phyloP scores from a whole-genome alignment of 176 grass and related monocot species.

The sorghum (Sorghum bicolor) region DNA sequence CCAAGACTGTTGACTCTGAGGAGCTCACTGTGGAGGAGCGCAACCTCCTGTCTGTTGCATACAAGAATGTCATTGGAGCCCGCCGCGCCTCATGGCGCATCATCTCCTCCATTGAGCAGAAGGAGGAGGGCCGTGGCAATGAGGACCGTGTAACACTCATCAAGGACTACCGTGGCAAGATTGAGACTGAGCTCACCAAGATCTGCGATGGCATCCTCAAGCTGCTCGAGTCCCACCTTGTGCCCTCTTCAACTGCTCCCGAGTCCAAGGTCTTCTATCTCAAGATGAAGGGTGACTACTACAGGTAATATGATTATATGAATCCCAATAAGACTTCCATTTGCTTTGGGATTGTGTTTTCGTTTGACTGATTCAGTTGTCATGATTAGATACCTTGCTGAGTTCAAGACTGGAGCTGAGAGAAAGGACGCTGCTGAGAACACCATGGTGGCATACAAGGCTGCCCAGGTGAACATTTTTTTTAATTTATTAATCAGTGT shows the following conservation, averaged over 20 bases:
- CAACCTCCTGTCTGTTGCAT: conserved; percentile 84
- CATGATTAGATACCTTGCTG: conserved; percentile 78
- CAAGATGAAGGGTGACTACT: conserved; percentile 97
- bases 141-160: conserved; percentile 66
- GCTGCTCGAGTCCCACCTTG: conserved; percentile 75
- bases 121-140: conserved; percentile 81
- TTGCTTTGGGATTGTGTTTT: not conserved
- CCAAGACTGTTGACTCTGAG: conserved; percentile 58
- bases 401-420: conserved; percentile 73
- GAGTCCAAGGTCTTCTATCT: conserved; percentile 97
- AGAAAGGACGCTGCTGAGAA: conserved; percentile 81
- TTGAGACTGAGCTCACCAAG: conserved; percentile 73
- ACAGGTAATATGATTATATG: conserved; percentile 50
- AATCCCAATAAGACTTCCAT: not conserved
- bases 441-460: conserved; percentile 77
- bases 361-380: conserved; percentile 25
- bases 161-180: conserved; percentile 75
- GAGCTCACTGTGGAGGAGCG: conserved; percentile 86
- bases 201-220: conserved; percentile 79
- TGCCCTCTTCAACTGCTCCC: conserved; percentile 61
- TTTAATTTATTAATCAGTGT: not conserved
- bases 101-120: conserved; percentile 84
- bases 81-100: conserved; percentile 84
- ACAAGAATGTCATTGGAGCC: conserved; percentile 84
- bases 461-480: conserved; percentile 54